These are phyloP conservation scores for Puccinia novopanici DNA, from an alignment of 1,284 basidiomycete species.

Conservation along the genomic window DNA sequence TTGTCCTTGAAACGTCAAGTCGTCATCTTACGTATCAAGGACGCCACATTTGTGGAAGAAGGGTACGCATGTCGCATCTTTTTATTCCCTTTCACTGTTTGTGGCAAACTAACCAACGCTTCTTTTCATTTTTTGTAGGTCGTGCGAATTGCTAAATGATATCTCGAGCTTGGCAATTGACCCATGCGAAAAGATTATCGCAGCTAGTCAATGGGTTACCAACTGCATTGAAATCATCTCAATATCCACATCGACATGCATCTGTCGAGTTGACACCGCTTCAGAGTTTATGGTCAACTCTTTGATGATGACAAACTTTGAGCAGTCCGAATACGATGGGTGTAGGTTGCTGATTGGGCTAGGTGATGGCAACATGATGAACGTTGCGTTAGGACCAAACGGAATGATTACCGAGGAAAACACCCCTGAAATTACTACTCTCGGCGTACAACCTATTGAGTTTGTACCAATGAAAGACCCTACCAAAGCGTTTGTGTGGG, in stretches of 20 bases:
- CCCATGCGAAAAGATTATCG: conserved; percentile 10
- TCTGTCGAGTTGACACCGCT: conserved; percentile 12
- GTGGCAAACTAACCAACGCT: no score
- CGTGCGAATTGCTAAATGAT: conserved; percentile 23
- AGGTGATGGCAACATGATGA: conserved; percentile 31
- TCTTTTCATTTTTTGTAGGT: background rate
- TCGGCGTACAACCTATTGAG: conserved; percentile 21
- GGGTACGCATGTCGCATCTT: conserved; percentile 27
- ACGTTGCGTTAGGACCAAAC: background rate
- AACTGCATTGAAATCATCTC: conserved; percentile 37
- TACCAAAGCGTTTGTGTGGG: conserved; percentile 1
- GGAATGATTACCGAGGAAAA: background rate
- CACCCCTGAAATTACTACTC: background rate
- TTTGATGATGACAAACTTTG: conserved; percentile 19
- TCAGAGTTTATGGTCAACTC: conserved; percentile 35
- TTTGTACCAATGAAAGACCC: background rate
- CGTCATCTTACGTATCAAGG: conserved; percentile 5
- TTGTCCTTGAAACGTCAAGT: conserved; percentile 26
- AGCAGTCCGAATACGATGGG: background rate
- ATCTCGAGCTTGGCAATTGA: conserved; percentile 42
- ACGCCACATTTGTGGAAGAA: conserved; percentile 14
- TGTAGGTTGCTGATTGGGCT: conserved; percentile 21
- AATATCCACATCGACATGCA: background rate
- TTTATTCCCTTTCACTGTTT: background rate
- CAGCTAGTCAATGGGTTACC: conserved; percentile 39